phyloP scores from a whole-genome alignment of 345 rosid genomes.

The Anastatica hierochuntica region DNA sequence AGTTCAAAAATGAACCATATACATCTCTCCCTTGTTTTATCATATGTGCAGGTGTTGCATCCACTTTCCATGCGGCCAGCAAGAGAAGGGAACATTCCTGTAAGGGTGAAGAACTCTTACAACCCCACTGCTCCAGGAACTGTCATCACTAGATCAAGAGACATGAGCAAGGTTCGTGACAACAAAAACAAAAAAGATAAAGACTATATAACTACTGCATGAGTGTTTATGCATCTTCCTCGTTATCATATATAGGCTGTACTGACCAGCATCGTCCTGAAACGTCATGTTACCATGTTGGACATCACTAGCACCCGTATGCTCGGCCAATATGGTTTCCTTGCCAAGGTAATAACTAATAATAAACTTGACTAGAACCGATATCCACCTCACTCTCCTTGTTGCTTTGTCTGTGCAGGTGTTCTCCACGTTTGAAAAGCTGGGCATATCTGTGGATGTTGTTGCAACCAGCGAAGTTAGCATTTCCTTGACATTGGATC shows the following conservation, averaged over 20 bases:
- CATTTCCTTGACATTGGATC: slow-evolving; percentile 84
- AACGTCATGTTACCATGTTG: slow-evolving; percentile 86
- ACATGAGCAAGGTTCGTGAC: slow-evolving; percentile 75
- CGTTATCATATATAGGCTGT: no score
- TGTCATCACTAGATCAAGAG: slow-evolving; percentile 67
- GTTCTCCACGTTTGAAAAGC: slow-evolving; percentile 75
- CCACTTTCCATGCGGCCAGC: slow-evolving; percentile 98
- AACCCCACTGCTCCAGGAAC: slow-evolving; percentile 90
- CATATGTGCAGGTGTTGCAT: slow-evolving; percentile 55
- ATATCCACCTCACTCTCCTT: background rate
- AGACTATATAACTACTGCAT: no score
- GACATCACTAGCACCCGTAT: slow-evolving; percentile 91
- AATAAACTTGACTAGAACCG: no score
- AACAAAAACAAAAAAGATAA: no score
- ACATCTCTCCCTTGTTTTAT: no score
- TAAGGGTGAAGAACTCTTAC: slow-evolving; percentile 86
- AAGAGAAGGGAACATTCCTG: slow-evolving; percentile 88
- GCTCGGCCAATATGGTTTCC: slow-evolving; percentile 94
- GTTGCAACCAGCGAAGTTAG: slow-evolving; percentile 99
- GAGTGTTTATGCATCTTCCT: no score
- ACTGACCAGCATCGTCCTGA: slow-evolving; percentile 84
- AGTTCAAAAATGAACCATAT: no score
- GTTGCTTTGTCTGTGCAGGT: slow-evolving; percentile 36
- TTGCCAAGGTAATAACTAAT: slow-evolving; percentile 53
- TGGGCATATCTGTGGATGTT: slow-evolving; percentile 90